These are phyloP conservation scores for Yamadazyma triangularis DNA, from an alignment of 1,139 yeast species.

Conservation along the genomic window DNA sequence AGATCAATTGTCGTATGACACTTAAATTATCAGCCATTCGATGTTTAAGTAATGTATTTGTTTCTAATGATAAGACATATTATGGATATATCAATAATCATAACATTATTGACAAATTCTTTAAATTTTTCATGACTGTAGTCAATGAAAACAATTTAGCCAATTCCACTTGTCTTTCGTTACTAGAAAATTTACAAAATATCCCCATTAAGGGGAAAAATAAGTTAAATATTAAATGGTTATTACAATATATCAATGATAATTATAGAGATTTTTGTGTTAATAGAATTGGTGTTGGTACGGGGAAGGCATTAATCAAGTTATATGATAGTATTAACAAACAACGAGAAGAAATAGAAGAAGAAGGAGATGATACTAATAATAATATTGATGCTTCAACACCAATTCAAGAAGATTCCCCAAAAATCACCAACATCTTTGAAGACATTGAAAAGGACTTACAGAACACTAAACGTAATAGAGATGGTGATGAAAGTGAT, in stretches of 20 bases:
- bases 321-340: slow-evolving; percentile 6
- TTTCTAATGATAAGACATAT: slow-evolving; percentile 59
- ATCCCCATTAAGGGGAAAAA: slow-evolving; percentile 17
- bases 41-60: slow-evolving; percentile 55
- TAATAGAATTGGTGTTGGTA: slow-evolving; percentile 21
- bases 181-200: slow-evolving; percentile 51
- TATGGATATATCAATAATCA: slow-evolving; percentile 53
- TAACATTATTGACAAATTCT: slow-evolving; percentile 48
- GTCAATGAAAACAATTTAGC: slow-evolving; percentile 57
- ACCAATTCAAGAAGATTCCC: slow-evolving; percentile 3
- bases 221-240: slow-evolving; percentile 36
- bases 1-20: slow-evolving; percentile 37
- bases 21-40: slow-evolving; percentile 63
- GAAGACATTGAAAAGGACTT: slow-evolving; percentile 15
- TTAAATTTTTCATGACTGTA: slow-evolving; percentile 48
- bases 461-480: slow-evolving; percentile 6
- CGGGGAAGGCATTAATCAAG: slow-evolving; percentile 26
- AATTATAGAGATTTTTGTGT: slow-evolving; percentile 36
- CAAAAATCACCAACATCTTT: slow-evolving; percentile 12
- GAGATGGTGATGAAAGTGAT: slow-evolving; percentile 3
- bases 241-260: slow-evolving; percentile 48
- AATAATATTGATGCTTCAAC: background rate
- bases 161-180: slow-evolving; percentile 72
- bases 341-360: slow-evolving; percentile 5
- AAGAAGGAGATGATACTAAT: slow-evolving; percentile 6